Conservation (phyloP, 345 rosid genomes). For the Cardiospermum halicacabum region DNA sequence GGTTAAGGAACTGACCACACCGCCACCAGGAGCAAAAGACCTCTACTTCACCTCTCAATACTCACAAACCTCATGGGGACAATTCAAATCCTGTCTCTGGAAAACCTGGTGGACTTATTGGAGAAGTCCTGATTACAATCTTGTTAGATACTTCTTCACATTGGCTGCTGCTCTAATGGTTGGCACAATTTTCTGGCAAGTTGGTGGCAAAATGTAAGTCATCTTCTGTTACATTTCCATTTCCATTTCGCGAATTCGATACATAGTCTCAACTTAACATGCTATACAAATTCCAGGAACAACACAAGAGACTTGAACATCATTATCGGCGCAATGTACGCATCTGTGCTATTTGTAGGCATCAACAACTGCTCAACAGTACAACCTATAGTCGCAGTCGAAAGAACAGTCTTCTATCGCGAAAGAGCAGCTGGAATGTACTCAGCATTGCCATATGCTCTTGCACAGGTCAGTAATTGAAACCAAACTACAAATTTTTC, state of each 20-base stretch:
- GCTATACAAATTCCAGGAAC: constrained; percentile 28
- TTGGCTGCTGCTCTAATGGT: constrained; percentile 43
- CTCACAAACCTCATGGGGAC: constrained; percentile 48
- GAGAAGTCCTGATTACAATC: constrained; percentile 75
- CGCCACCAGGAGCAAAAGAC: constrained; percentile 43
- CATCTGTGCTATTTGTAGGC: constrained; percentile 54
- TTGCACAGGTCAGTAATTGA: constrained; percentile 48
- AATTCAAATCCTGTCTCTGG: constrained; percentile 67
- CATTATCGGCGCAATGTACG: constrained; percentile 74
- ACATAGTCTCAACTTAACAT: too few species aligned
- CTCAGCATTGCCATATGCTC: constrained; percentile 65
- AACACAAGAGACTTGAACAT: constrained; percentile 38
- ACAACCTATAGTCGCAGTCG: constrained; percentile 58
- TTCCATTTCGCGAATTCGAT: background rate
- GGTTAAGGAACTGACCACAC: constrained; percentile 49
- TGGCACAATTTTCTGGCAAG: constrained; percentile 61
- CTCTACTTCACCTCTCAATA: constrained; percentile 44
- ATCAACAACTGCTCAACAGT: constrained; percentile 64
- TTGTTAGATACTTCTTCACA: constrained; percentile 54
- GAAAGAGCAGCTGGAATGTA: constrained; percentile 76
- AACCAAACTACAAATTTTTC: background rate
- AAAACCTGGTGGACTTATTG: constrained; percentile 69
- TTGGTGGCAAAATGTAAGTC: constrained; percentile 47
- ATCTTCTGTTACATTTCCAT: background rate
- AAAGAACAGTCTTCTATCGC: constrained; percentile 67